Evolutionary conservation across 2,329 filamentous ascomycete species (phyloP).

Genomic region (Penicillium brasilianum): DNA sequence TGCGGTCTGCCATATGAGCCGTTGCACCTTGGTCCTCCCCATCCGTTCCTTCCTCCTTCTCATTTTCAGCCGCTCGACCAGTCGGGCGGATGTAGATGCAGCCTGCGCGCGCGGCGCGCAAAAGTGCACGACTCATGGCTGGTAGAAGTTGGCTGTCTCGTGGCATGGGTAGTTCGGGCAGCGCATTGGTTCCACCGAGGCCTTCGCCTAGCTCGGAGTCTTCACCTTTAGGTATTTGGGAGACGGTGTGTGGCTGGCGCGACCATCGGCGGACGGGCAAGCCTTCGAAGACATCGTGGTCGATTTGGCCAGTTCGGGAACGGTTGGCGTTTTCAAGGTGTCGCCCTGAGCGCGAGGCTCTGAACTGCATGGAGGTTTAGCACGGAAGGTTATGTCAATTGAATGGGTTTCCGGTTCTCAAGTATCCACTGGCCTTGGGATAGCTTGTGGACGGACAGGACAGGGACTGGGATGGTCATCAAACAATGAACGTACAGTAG

Average conservation of each 20-base stretch:
- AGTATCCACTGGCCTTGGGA: not conserved
- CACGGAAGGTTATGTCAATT: not conserved
- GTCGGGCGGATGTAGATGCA: slow-evolving; percentile 73
- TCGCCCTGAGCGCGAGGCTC: slow-evolving; percentile 62
- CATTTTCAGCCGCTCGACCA: slow-evolving; percentile 47
- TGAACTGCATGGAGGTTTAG: slow-evolving; percentile 52
- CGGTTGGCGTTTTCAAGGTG: slow-evolving; percentile 57
- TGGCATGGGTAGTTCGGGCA: slow-evolving; percentile 84
- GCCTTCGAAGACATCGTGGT: slow-evolving; percentile 72
- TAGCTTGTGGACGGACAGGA: slow-evolving; percentile 3
- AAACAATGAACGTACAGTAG: slow-evolving; percentile 38
- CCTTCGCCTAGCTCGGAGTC: slow-evolving; percentile 48
- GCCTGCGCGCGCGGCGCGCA: slow-evolving; percentile 79
- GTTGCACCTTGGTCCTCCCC: slow-evolving; percentile 38
- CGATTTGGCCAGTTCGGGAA: slow-evolving; percentile 56
- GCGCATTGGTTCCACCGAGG: slow-evolving; percentile 37
- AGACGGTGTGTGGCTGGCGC: slow-evolving; percentile 70
- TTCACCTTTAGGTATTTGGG: slow-evolving; percentile 69
- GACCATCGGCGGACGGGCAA: slow-evolving; percentile 92
- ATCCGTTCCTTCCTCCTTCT: slow-evolving; percentile 44
- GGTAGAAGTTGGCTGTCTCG: slow-evolving; percentile 80
- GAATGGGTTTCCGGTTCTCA: not conserved
- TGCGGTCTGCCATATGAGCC: slow-evolving; percentile 47
- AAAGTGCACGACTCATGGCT: slow-evolving; percentile 78
- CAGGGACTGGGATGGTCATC: slow-evolving; percentile 8